Evolutionary conservation across 106 monocot genomes (phyloP), one percentile per base, ranked within the genome.

Genomic region (Platanthera zijinensis): DNA sequence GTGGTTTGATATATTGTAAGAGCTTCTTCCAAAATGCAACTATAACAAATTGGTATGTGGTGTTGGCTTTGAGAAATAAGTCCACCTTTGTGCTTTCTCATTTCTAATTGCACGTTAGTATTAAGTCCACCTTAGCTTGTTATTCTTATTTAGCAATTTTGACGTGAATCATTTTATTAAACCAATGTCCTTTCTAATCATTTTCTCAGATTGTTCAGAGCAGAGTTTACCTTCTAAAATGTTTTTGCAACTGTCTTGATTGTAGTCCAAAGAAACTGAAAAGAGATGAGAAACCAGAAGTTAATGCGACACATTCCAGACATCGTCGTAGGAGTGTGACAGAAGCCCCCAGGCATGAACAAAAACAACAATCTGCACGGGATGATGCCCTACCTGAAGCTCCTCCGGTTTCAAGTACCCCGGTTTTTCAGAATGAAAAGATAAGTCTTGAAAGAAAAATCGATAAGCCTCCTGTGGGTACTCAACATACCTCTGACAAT

Each of bases 281-380:
- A 78, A 85, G 83, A 69, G 82, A 82, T 50, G 83, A 75, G 25
- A 85, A 85, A 69, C 80, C 75, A 77, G 84, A 73, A 72, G 77
- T 57, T 21, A 82, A 80, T 28, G 68, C 80, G 81, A 69, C 71
- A 51, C 64, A 79, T 74, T 52, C 73, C 45, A 79, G 81, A 18
- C 80, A 73, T 57, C 80, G 32, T 75, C 56, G 76, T 76, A n/a
- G 54, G 13, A 80, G 83, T 11, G 30, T 18, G 69, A 13, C 17
- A 30, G 78, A 77, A 32, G 22, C 76, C 67, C 19, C 56, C 74
- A 82, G 73, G 51, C 85, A 54, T 51, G 78, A 83, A 19, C 80
- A 76, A 75, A 88, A 88, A 56, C 80, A 75, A 56, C 32, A 11
- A 51, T 39, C 67, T 19, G 52, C 77, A 51, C 78, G 78, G 76